These are phyloP conservation scores for Avicennia marina DNA, from an alignment of 257 asterid species.

Conservation along the genomic window DNA sequence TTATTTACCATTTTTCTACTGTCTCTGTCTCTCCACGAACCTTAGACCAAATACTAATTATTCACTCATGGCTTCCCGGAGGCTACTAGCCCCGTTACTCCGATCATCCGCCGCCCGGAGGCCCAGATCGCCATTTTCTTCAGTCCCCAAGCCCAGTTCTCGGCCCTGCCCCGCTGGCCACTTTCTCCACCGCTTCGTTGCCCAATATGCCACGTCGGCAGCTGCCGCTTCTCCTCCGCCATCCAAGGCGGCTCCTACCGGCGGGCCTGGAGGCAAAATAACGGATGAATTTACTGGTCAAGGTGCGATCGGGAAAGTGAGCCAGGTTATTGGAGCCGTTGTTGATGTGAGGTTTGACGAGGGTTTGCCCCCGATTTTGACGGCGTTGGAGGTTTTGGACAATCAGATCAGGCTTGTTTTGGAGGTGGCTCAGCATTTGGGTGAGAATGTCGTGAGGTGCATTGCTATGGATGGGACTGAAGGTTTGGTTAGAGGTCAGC, in stretches of 20 bases:
- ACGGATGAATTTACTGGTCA: conserved; percentile 72
- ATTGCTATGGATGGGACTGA: conserved; percentile 99
- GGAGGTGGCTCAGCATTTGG: conserved; percentile 97
- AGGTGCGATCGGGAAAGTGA: conserved; percentile 78
- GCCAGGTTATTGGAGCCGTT: conserved; percentile 96
- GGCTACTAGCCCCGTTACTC: conserved; percentile 47
- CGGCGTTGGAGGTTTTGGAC: conserved; percentile 85
- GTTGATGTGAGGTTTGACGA: conserved; percentile 88
- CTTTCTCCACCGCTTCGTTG: conserved; percentile 56
- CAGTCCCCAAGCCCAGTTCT: conserved; percentile 28
- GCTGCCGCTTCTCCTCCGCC: conserved; percentile 47
- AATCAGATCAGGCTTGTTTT: conserved; percentile 89
- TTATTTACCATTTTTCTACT: no score
- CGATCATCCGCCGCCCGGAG: conserved; percentile 38
- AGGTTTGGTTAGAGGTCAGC: conserved; percentile 93
- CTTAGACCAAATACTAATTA: neutral
- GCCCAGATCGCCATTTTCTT: conserved; percentile 38
- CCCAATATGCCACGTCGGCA: conserved; percentile 67
- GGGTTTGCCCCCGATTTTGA: conserved; percentile 89
- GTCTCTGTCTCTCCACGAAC: neutral
- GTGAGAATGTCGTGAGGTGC: conserved; percentile 85
- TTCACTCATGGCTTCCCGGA: conserved; percentile 43
- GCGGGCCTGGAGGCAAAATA: conserved; percentile 50
- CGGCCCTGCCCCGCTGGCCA: conserved; percentile 60
- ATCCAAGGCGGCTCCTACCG: conserved; percentile 14